Percentiles rank a stretch among this genome's conserved stretches.
phyloP scores from a whole-genome alignment of 768 basidiomycete species.

The Udeniomyces megalosporus region DNA sequence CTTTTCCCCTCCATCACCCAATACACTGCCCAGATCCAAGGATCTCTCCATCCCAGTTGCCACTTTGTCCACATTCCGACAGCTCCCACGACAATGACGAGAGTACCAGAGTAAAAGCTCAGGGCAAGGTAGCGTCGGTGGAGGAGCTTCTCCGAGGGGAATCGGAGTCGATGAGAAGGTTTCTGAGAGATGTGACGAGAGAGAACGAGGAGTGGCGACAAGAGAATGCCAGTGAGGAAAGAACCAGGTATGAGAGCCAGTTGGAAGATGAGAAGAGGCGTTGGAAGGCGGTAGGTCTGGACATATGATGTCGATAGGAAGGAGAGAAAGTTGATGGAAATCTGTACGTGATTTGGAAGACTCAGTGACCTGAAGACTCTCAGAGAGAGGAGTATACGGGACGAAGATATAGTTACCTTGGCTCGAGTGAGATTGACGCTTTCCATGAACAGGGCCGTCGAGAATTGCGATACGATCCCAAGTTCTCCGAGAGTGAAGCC shows the following conservation, averaged over 20 bases:
- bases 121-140: slow-evolving; percentile 69
- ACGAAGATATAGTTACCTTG: slow-evolving; percentile 42
- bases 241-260: slow-evolving; percentile 83
- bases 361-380: background rate
- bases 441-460: slow-evolving; percentile 72
- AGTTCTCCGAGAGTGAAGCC: slow-evolving; percentile 92
- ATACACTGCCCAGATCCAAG: slow-evolving; percentile 69
- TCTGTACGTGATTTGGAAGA: no score
- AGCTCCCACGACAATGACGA: slow-evolving; percentile 59
- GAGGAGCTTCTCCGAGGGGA: slow-evolving; percentile 63
- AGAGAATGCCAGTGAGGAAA: slow-evolving; percentile 75
- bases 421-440: slow-evolving; percentile 68
- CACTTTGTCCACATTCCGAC: slow-evolving; percentile 88
- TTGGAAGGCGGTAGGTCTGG: slow-evolving; percentile 82
- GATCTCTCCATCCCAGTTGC: slow-evolving; percentile 60
- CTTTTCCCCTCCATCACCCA: slow-evolving; percentile 52
- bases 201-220: slow-evolving; percentile 82
- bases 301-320: slow-evolving; percentile 59
- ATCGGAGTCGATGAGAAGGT: slow-evolving; percentile 59
- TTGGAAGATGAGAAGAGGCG: slow-evolving; percentile 80
- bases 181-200: slow-evolving; percentile 81
- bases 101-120: slow-evolving; percentile 62
- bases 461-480: slow-evolving; percentile 72
- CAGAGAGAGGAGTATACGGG: background rate
- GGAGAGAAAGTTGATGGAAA: slow-evolving; percentile 35